These are phyloP conservation scores for Candida alai DNA, from an alignment of 805 yeast genomes.

Conservation along the genomic window DNA sequence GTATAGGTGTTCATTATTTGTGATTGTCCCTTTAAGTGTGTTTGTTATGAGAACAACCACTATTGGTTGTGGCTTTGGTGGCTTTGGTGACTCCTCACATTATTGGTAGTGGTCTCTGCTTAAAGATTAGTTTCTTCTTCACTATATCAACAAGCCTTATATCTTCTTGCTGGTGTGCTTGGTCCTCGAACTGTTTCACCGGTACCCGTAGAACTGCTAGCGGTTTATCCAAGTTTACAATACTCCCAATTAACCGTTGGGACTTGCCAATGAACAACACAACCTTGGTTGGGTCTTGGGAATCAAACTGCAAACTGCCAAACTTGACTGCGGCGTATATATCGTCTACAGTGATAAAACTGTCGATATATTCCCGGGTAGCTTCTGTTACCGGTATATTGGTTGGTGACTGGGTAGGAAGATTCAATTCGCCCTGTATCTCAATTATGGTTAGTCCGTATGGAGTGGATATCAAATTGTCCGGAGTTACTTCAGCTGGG, in stretches of 20 bases:
- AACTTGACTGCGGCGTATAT: slow-evolving; percentile 46
- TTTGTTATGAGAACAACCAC: no score
- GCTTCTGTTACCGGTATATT: slow-evolving; percentile 21
- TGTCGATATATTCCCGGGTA: slow-evolving; percentile 23
- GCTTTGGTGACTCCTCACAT: slow-evolving; percentile 43
- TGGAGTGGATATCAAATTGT: slow-evolving; percentile 43
- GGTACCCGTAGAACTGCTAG: slow-evolving; percentile 56
- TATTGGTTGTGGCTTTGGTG: neutral
- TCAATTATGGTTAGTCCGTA: slow-evolving; percentile 60
- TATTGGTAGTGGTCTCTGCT: slow-evolving; percentile 70
- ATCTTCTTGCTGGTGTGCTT: slow-evolving; percentile 18
- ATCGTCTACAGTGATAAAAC: slow-evolving; percentile 32
- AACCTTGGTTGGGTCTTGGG: slow-evolving; percentile 38
- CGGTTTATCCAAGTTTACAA: slow-evolving; percentile 60
- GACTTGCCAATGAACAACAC: slow-evolving; percentile 63
- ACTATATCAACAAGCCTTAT: slow-evolving; percentile 60
- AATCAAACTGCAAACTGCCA: slow-evolving; percentile 48
- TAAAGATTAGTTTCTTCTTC: slow-evolving; percentile 55
- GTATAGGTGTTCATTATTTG: no score
- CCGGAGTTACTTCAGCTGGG: neutral
- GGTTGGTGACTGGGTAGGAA: slow-evolving; percentile 36
- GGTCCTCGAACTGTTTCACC: slow-evolving; percentile 11
- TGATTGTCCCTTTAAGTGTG: no score
- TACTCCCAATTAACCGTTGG: slow-evolving; percentile 62
- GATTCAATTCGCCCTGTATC: slow-evolving; percentile 68